Evolutionary conservation across 257 asterid genomes (phyloP).

Genomic region (Salvia splendens): DNA sequence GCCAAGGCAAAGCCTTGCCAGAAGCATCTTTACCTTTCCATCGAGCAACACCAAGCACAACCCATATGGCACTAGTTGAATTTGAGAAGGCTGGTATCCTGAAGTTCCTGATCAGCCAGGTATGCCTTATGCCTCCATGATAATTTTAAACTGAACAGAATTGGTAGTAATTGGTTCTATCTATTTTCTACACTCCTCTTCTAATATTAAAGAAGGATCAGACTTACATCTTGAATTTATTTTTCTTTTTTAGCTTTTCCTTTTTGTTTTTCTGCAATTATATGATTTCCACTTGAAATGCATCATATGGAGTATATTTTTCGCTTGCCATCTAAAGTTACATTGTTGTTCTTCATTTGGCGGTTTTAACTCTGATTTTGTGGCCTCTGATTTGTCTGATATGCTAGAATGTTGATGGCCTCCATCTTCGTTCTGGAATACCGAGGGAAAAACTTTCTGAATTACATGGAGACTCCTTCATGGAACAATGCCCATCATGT

Average conservation of each 20-base stretch:
- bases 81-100: conserved; percentile 86
- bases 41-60: conserved; percentile 88
- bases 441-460: conserved; percentile 87
- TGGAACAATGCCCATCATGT: conserved; percentile 86
- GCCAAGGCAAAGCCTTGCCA: conserved; percentile 90
- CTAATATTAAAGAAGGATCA: background rate
- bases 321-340: conserved; percentile 16
- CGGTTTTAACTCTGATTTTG: conserved; percentile 27
- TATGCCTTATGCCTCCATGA: conserved; percentile 29
- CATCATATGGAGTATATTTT: conserved; percentile 17
- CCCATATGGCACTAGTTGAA: conserved; percentile 93
- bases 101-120: conserved; percentile 94
- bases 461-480: conserved; percentile 88
- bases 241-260: conserved; percentile 19
- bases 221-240: background rate
- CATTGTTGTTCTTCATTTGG: conserved; percentile 9
- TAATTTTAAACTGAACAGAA: background rate
- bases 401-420: conserved; percentile 85
- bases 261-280: conserved; percentile 8
- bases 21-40: conserved; percentile 95
- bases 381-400: conserved; percentile 32
- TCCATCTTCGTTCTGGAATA: conserved; percentile 96
- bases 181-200: background rate
- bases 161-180: conserved; percentile 13
- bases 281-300: conserved; percentile 12